Percentiles rank a stretch among this genome's conserved stretches.
Conservation (phyloP, 164 flowering plant species). For the Umbellularia californica region DNA sequence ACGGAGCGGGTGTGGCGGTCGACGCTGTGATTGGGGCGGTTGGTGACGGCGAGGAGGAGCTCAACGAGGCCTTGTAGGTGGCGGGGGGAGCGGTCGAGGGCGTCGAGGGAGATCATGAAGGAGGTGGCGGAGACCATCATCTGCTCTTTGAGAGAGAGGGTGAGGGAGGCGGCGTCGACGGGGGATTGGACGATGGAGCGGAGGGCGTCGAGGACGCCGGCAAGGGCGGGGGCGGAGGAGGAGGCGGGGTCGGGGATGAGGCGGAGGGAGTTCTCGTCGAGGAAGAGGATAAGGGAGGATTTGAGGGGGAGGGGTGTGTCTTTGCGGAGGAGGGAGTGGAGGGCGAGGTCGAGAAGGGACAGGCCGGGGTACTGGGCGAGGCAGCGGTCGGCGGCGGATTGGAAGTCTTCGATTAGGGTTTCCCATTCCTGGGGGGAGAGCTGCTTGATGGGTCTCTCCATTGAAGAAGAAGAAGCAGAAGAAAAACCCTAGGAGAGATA, state of each 20-base stretch:
- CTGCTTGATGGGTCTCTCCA: slow-evolving; percentile 33
- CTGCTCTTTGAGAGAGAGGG: slow-evolving; percentile 62
- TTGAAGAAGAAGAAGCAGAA: background rate
- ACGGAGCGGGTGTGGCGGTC: slow-evolving; percentile 73
- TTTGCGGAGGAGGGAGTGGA: slow-evolving; percentile 49
- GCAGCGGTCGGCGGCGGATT: slow-evolving; percentile 43
- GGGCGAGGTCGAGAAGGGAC: slow-evolving; percentile 48
- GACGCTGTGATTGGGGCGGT: slow-evolving; percentile 77
- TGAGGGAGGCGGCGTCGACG: slow-evolving; percentile 30
- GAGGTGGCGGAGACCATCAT: slow-evolving; percentile 58
- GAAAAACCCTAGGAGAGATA: background rate
- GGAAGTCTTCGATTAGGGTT: slow-evolving; percentile 69
- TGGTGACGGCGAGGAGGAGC: slow-evolving; percentile 53
- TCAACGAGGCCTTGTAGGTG: slow-evolving; percentile 46
- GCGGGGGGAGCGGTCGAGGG: slow-evolving; percentile 8
- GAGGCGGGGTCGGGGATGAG: slow-evolving; percentile 13
- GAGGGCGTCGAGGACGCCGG: slow-evolving; percentile 52
- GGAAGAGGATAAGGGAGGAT: slow-evolving; percentile 46
- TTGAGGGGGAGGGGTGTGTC: slow-evolving; percentile 40
- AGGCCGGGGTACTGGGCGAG: slow-evolving; percentile 26
- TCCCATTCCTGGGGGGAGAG: slow-evolving; percentile 77
- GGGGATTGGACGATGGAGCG: slow-evolving; percentile 62
- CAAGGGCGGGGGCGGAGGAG: slow-evolving; percentile 16
- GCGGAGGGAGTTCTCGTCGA: slow-evolving; percentile 38
- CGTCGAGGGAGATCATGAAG: slow-evolving; percentile 34